Base-by-base conservation (phyloP, 164 flowering plant species). In the Cinnamomum chago region DNA sequence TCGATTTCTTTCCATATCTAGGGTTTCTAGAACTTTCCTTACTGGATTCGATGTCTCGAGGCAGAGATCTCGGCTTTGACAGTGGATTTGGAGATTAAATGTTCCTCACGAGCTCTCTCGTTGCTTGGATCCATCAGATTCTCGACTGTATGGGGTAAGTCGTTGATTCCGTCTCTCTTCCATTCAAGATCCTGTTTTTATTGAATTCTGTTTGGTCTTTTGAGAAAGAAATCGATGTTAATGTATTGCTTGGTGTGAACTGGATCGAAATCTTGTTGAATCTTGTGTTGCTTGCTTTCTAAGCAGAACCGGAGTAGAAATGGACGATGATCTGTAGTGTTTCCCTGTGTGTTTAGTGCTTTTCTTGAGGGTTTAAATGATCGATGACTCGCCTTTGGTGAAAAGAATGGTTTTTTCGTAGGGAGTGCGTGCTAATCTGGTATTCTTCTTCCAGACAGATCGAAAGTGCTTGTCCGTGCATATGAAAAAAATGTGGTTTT, bases 61-160 rank as follows among this genome's bases (percentile, higher is more conserved):
- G 25, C 68, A 72, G 62, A 55, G 75, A 70, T 79, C 52, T 70
- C 51, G 23, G 28, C 40, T 70, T 51, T 70, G 73, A 73, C 27
- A 22, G 50, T 47, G 62, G 66, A 23, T 65, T 77, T 30, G n/a
- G 60, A 27, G 69, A 30, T 51, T 76, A 78, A 81, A 81, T 83
- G 86, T 80, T 74, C 23, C 58, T 82, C 14, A 50, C 65, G 33
- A 67, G 73, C 30, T 81, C 87, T 25, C n/a, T 83, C 62, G 50
- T 81, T 67, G 75, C 83, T 84, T 89, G 88, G 90, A 81, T 89
- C 79, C 22, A 65, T 71, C 86, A 79, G 27, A 73, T 90, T 73
- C 67, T 89, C 28, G 89, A 82, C 72, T 89, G 90, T 75, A 84
- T 87, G 86, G 91, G 95, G 95, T 90, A 84, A 80, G 84, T 72